A percentile compares a stretch with the other conserved stretches of the same genome.
Evolutionary conservation across 192 early-diverging fungal species (phyloP).

Genomic region (Coemansia sp.): DNA sequence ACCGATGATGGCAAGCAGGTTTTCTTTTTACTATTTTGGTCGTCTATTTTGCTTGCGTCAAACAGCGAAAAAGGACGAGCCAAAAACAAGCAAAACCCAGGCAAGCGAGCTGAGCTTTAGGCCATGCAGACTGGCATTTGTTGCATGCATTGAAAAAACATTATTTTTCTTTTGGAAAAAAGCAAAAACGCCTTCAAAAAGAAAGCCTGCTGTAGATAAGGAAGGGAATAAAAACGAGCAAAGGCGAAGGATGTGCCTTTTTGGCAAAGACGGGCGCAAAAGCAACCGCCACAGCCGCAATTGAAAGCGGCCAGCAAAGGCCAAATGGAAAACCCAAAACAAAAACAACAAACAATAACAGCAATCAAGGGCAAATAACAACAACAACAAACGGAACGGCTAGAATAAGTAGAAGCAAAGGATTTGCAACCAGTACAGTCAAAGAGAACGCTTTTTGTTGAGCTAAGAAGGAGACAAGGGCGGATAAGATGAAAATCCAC

Average conservation of each 20-base stretch:
- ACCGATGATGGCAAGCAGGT: background rate
- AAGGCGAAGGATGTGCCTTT: background rate
- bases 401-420: constrained; percentile 6
- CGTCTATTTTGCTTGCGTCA: background rate
- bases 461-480: background rate
- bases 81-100: background rate
- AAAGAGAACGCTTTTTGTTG: background rate
- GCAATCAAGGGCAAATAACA: constrained; percentile 6
- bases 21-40: background rate
- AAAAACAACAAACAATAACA: constrained; percentile 26
- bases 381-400: constrained; percentile 13
- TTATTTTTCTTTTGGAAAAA: background rate
- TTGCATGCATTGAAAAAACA: background rate
- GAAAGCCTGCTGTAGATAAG: constrained; percentile 2
- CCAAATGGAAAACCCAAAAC: constrained; percentile 7
- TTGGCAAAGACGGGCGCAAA: background rate
- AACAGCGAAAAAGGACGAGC: background rate
- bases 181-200: background rate
- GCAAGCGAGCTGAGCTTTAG: too few relatives aligned
- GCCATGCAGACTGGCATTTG: too few relatives aligned
- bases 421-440: constrained; percentile 34
- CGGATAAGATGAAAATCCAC: constrained; percentile 1
- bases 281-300: constrained; percentile 25
- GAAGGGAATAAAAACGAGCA: constrained; percentile 9
- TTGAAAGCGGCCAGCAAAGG: constrained; percentile 5